These are phyloP conservation scores for Coemansia sp. DNA, from an alignment of 192 early-diverging fungal species.

Conservation along the genomic window DNA sequence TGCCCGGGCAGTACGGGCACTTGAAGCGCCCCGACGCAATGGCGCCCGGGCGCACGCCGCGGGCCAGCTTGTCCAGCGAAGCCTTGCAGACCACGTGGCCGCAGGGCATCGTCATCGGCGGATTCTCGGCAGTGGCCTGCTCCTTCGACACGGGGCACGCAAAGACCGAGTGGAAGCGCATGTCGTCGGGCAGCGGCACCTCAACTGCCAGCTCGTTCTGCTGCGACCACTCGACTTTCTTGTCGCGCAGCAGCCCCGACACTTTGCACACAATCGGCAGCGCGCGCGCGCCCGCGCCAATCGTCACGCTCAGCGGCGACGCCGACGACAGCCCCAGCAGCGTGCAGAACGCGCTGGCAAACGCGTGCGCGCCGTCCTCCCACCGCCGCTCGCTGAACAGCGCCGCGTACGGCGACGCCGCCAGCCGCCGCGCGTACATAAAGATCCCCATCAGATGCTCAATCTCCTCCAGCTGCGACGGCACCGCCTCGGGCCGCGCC, in stretches of 20 bases:
- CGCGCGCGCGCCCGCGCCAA: constrained; percentile 80
- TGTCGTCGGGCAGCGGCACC: constrained; percentile 80
- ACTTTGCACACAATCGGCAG: constrained; percentile 93
- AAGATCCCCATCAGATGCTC: constrained; percentile 59
- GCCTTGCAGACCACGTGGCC: constrained; percentile 96
- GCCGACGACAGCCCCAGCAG: constrained; percentile 19
- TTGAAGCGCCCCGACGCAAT: constrained; percentile 70
- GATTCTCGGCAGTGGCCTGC: constrained; percentile 87
- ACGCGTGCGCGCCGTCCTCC: constrained; percentile 27
- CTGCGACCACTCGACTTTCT: constrained; percentile 86
- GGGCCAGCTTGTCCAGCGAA: constrained; percentile 77
- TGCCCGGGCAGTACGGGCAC: constrained; percentile 95
- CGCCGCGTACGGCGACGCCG: constrained; percentile 71
- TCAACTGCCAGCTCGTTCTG: constrained; percentile 91
- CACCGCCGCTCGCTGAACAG: constrained; percentile 29
- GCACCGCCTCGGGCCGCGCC: background rate
- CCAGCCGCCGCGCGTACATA: constrained; percentile 57
- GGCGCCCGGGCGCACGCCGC: constrained; percentile 58
- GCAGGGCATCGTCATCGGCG: constrained; percentile 97
- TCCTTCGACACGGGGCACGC: constrained; percentile 97
- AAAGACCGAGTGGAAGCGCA: constrained; percentile 94
- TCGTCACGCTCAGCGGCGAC: constrained; percentile 48
- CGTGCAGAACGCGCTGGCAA: constrained; percentile 34
- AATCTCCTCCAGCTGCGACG: constrained; percentile 30
- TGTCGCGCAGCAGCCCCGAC: constrained; percentile 79